Evolutionary conservation across 305 asterid genomes (phyloP).

Genomic region (Fraxinus ornus): DNA sequence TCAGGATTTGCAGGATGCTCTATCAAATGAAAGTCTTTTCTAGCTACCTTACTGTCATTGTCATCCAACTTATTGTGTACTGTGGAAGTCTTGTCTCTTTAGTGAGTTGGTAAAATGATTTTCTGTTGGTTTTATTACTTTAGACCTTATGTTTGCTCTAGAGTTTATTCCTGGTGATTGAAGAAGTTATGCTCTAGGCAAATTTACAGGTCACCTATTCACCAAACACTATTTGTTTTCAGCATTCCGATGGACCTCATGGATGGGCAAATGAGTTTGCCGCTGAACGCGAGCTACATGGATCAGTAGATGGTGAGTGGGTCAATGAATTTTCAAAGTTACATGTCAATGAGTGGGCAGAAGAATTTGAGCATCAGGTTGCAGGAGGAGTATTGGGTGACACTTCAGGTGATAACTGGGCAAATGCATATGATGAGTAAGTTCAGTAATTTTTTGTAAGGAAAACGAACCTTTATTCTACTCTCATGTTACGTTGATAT

Average conservation of each 20-base stretch:
- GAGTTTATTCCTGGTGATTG: constrained; percentile 1
- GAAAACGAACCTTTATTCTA: constrained; percentile 7
- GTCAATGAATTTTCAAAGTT: constrained; percentile 87
- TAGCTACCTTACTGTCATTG: constrained; percentile 1
- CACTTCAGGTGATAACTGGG: constrained; percentile 84
- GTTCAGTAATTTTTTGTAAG: constrained; percentile 28
- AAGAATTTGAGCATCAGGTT: constrained; percentile 90
- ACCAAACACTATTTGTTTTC: constrained; percentile 29
- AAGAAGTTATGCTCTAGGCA: background rate
- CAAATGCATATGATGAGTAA: constrained; percentile 94
- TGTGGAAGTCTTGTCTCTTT: constrained; percentile 11
- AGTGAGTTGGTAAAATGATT: background rate
- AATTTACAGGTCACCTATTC: background rate
- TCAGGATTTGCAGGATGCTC: background rate
- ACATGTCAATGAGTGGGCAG: constrained; percentile 89
- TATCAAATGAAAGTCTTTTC: constrained; percentile 3
- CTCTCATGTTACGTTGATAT: background rate
- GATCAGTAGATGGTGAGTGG: constrained; percentile 74
- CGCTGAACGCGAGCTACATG: constrained; percentile 58
- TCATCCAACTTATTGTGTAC: background rate
- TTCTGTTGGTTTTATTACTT: constrained; percentile 14
- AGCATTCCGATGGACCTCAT: constrained; percentile 63
- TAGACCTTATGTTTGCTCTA: background rate
- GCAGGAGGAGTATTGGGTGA: constrained; percentile 84
- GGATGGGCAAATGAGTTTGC: constrained; percentile 91